Evolutionary conservation across 169 alveolate genomes (phyloP).

Genomic region (Besnoitia besnoiti): DNA sequence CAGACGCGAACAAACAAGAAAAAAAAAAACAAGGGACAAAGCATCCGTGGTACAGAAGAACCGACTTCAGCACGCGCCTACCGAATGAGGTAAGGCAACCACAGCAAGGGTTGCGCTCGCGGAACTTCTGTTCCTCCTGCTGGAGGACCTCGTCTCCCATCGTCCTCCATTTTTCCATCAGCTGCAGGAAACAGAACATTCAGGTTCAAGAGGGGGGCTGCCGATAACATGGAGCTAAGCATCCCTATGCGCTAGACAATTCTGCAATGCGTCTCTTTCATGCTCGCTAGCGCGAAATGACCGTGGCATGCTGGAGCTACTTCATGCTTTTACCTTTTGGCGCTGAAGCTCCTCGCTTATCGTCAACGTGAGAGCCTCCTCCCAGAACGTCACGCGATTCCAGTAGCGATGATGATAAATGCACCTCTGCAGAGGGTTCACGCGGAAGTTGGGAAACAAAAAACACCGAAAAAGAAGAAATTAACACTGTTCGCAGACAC

Average conservation of each 20-base stretch:
- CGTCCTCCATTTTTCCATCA: conserved; percentile 52
- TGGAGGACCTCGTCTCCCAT: conserved; percentile 56
- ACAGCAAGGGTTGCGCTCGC: conserved; percentile 62
- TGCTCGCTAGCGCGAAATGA: too few species aligned
- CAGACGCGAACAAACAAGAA: too few species aligned
- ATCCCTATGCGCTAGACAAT: too few species aligned
- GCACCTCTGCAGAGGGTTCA: conserved; percentile 65
- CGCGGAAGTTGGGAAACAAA: background rate
- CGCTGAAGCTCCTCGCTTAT: conserved; percentile 66
- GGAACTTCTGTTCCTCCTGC: conserved; percentile 46
- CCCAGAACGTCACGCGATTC: conserved; percentile 71
- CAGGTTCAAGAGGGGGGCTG: background rate
- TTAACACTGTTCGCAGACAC: background rate
- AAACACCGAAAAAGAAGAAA: background rate
- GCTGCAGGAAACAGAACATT: background rate
- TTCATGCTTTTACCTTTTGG: conserved; percentile 33
- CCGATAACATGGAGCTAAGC: too few species aligned
- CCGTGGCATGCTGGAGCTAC: too few species aligned
- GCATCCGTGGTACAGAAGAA: too few species aligned
- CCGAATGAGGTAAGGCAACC: conserved; percentile 54
- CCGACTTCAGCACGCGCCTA: background rate
- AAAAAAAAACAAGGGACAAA: too few species aligned
- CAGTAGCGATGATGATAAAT: conserved; percentile 67
- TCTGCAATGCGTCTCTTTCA: too few species aligned
- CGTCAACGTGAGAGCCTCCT: conserved; percentile 66